Base-by-base conservation (phyloP, 2,329 filamentous ascomycete genomes). In the Fusarium drepaniforme region DNA sequence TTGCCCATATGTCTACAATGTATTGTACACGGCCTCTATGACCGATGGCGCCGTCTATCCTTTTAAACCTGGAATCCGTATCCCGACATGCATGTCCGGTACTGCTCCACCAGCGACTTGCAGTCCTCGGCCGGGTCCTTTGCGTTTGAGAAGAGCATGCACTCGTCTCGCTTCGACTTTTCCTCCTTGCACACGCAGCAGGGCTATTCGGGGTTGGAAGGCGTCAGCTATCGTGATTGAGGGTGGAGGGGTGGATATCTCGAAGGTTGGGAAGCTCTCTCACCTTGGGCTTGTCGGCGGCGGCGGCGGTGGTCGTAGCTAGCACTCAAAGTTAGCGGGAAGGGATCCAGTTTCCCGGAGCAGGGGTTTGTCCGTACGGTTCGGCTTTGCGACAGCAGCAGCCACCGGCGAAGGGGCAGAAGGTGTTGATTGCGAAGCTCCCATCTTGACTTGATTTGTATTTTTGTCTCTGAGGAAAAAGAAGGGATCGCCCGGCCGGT, bases 141-240 rank as follows among this genome's bases (percentile, higher is more conserved):
- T 71, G 94, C 89, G 73, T 91, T 95, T 66, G 95, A 97, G 87
- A 98, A 98, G 67, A 99, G 93, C 96, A 99, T 98, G 88, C 97
- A 99, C 85, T 99, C 96, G 86, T 99, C 97, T 74, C 97, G 94
- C 78, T 90, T 90, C 44, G 94, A 89, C 85, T 99, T 99, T 84
- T 99, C 95, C 53, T 97, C 91, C 82, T 96, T 98, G 91, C 97
- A 99, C 35, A 98, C 97, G 83, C 97, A 98, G 90, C 97, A 98
- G 51, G 96, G 96, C 95, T 98, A 80, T 53, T 33, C 1, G n/a
- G 7, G 5, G 12, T 6, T 33, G 30, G 2, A 30, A 30, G 23
- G 15, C 42, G 62, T 77, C 30, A 75, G 73, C 4, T 21, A 70
- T 58, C 18, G 57, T 51, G 57, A 71, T 73, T 71, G 71, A 49